Conservation (phyloP, 176 grass and related monocot genomes). For the Hordeum marinum region DNA sequence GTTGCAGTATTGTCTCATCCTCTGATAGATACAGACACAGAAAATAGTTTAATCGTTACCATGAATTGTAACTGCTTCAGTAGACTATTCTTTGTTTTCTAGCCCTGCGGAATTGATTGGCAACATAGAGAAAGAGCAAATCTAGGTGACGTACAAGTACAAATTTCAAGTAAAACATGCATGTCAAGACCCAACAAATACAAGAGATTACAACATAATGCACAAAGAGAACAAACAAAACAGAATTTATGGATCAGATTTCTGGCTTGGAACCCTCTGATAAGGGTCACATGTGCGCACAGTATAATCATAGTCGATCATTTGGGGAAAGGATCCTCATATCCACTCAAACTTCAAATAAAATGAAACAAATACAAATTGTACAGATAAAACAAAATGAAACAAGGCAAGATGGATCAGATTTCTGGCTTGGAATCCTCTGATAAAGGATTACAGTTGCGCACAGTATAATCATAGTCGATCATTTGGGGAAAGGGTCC, state of each 20-base stretch:
- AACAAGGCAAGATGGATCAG: not conserved
- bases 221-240: not conserved
- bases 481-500: not conserved
- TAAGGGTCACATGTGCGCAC: not conserved
- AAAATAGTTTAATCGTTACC: too few relatives aligned
- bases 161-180: too few relatives aligned
- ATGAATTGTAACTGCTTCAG: too few relatives aligned
- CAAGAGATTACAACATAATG: too few relatives aligned
- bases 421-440: not conserved
- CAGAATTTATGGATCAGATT: not conserved
- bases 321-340: not conserved
- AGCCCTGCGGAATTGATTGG: too few relatives aligned
- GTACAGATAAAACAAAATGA: not conserved
- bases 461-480: not conserved
- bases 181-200: too few relatives aligned
- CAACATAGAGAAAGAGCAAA: too few relatives aligned
- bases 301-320: not conserved
- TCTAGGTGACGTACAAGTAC: too few relatives aligned
- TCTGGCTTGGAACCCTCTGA: not conserved
- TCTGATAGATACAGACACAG: not conserved
- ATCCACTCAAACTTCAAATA: not conserved
- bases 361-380: not conserved
- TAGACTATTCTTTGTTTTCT: too few relatives aligned
- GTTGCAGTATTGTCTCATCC: constrained; percentile 56
- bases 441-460: not conserved